phyloP scores from a whole-genome alignment of 768 basidiomycete species.

The Chiua virens region DNA sequence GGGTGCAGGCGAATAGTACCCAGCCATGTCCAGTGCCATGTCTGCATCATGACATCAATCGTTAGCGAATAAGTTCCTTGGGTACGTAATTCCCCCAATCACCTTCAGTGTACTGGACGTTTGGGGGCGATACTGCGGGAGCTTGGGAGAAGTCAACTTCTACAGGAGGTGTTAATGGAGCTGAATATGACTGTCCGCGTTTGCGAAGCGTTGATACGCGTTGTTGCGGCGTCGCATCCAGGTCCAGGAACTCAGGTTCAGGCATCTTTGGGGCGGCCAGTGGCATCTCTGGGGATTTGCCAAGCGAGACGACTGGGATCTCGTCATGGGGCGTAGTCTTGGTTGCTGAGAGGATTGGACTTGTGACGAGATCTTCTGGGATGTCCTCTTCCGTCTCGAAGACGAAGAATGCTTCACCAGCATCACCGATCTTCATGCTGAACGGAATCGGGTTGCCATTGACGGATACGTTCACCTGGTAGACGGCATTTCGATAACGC shows the following conservation, averaged over 20 bases:
- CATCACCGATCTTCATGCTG: slow-evolving; percentile 98
- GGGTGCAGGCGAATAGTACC: slow-evolving; percentile 56
- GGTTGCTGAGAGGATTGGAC: slow-evolving; percentile 79
- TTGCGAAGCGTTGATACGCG: slow-evolving; percentile 19
- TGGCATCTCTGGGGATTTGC: slow-evolving; percentile 12
- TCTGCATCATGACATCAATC: slow-evolving; percentile 40
- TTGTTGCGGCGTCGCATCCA: slow-evolving; percentile 49
- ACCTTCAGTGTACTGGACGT: slow-evolving; percentile 65
- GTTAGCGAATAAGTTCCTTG: background rate
- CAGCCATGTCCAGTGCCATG: slow-evolving; percentile 78
- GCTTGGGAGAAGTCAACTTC: slow-evolving; percentile 46
- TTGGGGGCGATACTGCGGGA: slow-evolving; percentile 47
- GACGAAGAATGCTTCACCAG: slow-evolving; percentile 98
- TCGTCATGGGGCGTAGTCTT: slow-evolving; percentile 28
- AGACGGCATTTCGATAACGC: background rate
- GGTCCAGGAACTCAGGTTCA: slow-evolving; percentile 85
- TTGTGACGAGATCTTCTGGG: slow-evolving; percentile 90
- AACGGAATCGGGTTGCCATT: slow-evolving; percentile 88
- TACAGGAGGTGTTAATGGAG: slow-evolving; percentile 30
- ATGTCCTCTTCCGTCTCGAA: slow-evolving; percentile 96
- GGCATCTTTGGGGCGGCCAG: slow-evolving; percentile 22
- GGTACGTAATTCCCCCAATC: slow-evolving; percentile 11
- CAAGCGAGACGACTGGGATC: slow-evolving; percentile 22
- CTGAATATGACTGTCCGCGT: slow-evolving; percentile 27
- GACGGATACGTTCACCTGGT: slow-evolving; percentile 83